Base-by-base conservation (phyloP, 495 filamentous ascomycete species). In the Symbiotaphrina buchneri region DNA sequence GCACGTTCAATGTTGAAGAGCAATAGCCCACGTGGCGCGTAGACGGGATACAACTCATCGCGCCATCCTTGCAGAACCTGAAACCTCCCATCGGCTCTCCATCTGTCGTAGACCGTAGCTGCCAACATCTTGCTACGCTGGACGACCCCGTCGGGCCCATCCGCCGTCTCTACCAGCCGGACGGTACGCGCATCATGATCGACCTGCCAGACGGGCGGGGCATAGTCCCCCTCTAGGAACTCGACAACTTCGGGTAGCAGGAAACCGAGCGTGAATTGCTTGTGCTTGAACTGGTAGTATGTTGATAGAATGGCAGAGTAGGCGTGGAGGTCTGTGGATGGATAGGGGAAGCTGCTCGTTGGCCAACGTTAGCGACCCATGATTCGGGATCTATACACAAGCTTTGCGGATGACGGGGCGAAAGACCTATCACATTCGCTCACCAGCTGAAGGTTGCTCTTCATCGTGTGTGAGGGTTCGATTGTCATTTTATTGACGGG, bases 41-140 rank as follows among this genome's bases (percentile, higher is more conserved):
- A 87, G 10, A 94, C 65, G 0, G 81, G 67, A 54, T 92, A 99
- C 20, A 74, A 52, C 53, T 99, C 87, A 40, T 84, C 53, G 23
- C 90, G 62, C 87, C 87, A 99, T 37, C 81, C 79, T 10, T 55
- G 57, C 18, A 94, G 59, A 1, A 91, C 51, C 28, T 65, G 52
- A 47, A 95, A 95, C 0, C 54, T 62, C 10, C 58, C 47, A 16
- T 61, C 59, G 18, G 61, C 49, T 18, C 70, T 68, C 55, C 80
- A 80, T 40, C 69, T 61, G 1, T 50, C 43, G 20, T 71, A 59
- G 3, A n/a, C n/a, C n/a, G n/a, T n/a, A n/a, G n/a, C n/a, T n/a
- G 77, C 71, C 22, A 50, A 41, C 0, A 53, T 61, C n/a, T n/a
- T n/a, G n/a, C n/a, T n/a, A n/a, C n/a, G n/a, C n/a, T n/a, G n/a